phyloP scores from a whole-genome alignment of 805 yeast species.

The Wickerhamiella hasegawae region DNA sequence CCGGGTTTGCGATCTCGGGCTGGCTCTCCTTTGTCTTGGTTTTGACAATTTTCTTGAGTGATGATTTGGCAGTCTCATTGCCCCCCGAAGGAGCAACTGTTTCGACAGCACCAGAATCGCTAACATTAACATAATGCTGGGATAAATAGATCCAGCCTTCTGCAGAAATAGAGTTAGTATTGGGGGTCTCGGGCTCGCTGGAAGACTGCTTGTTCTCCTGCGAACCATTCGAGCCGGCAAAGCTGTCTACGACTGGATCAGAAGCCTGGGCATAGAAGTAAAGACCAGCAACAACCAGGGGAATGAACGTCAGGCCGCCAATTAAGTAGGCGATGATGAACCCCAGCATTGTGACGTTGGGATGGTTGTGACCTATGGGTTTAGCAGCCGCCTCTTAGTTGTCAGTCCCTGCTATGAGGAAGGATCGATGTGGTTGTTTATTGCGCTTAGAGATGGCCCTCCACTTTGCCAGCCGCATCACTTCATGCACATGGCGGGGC shows the following conservation, averaged over 20 bases:
- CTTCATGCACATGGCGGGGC: background rate
- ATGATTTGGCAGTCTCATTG: conserved; percentile 40
- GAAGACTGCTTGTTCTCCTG: conserved; percentile 2
- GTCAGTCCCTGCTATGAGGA: no score
- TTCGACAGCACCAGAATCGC: conserved; percentile 51
- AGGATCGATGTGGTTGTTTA: no score
- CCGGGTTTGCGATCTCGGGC: conserved; percentile 2
- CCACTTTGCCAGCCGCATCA: no score
- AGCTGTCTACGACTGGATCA: conserved; percentile 22
- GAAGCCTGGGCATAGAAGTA: conserved; percentile 24
- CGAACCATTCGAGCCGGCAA: no score
- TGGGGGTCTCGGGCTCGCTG: conserved; percentile 7
- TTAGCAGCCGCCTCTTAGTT: no score
- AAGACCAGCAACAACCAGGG: conserved; percentile 30
- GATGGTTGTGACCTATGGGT: no score
- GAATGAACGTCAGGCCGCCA: conserved; percentile 76
- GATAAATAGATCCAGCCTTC: conserved; percentile 9
- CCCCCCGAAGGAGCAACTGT: conserved; percentile 18
- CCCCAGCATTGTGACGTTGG: conserved; percentile 4
- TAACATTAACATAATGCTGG: conserved; percentile 16
- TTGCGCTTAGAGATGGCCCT: no score
- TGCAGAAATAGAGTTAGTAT: conserved; percentile 8
- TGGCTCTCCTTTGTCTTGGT: conserved; percentile 9
- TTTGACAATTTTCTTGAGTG: conserved; percentile 42
- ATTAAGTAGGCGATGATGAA: conserved; percentile 37